Base-by-base conservation (phyloP, 371 early-diverging fungal genomes). In the Mucor piriformis region DNA sequence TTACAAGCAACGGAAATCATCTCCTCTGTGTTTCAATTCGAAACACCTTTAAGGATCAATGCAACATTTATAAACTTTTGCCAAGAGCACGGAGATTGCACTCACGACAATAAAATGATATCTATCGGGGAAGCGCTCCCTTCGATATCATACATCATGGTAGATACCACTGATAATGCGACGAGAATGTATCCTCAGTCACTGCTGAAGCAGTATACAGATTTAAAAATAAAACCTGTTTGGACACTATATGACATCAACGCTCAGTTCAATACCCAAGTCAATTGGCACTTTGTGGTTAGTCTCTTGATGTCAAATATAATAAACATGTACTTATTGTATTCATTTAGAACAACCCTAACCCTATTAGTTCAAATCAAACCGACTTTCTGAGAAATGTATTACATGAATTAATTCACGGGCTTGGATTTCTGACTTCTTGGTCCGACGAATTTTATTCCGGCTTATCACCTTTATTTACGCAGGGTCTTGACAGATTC, bases 161-260 rank as follows among this genome's bases (percentile, higher is more conserved):
- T 61, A 15, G 80, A 80, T 54, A 23, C 38, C 16, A 64, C 70
- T 13, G 77, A 78, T 44, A 69, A 73, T 33, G 72, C 66, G 47
- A 72, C 66, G 2, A 50, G 83, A 34, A 76, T 87, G 64, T 88
- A 88, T 61, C 87, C 90, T 25, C 90, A 90, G 61, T 78, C 85
- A 23, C 51, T 88, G 20, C 64, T 86, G 11, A 88, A 88, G 57
- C 88, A 90, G 43, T 72, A 76, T 16, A 62, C 66, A 52, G 2
- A 70, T 29, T 53, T 83, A 49, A 44, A 52, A 40, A 29, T 63
- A 0, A 50, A 61, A 12, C 74, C 76, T 5, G 37, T 53, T 13
- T 79, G 76, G 76, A 38, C 42, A 21, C 15, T 53, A 8, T 74
- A 67, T 43, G 88, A 89, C 56, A 88, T 89, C 37, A 61, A 75